A percentile compares a stretch with the other conserved stretches of the same genome.
These are phyloP conservation scores for Chalaropsis thielavioides DNA, from an alignment of 2,329 filamentous ascomycete genomes.

Conservation along the genomic window DNA sequence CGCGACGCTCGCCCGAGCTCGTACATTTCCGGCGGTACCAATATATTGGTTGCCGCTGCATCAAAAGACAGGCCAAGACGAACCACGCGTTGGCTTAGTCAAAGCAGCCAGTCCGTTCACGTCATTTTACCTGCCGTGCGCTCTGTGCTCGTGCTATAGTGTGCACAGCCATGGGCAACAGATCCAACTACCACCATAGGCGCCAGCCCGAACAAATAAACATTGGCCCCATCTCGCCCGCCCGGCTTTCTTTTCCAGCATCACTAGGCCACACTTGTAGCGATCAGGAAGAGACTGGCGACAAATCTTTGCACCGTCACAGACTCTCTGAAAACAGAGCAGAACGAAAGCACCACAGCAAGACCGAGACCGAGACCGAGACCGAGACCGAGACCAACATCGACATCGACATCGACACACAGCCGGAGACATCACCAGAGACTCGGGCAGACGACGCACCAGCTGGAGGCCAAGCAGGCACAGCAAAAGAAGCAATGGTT, in stretches of 20 bases:
- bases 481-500: neutral
- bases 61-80: neutral
- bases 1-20: neutral
- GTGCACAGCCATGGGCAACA: neutral
- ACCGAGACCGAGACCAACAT: too few species aligned
- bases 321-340: neutral
- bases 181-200: neutral
- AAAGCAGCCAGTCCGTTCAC: neutral
- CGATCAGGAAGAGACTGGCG: neutral
- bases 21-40: neutral
- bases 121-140: neutral
- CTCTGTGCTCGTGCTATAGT: neutral
- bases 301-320: neutral
- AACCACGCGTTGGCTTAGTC: neutral
- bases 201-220: constrained; percentile 6
- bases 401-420: neutral
- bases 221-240: constrained; percentile 2
- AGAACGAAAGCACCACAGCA: neutral
- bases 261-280: neutral
- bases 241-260: neutral
- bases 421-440: neutral
- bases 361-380: neutral
- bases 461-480: neutral
- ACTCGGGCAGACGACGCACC: too few species aligned
- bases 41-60: neutral